Conservation (phyloP, 2,329 filamentous ascomycete genomes). For the Akanthomyces lecanii region DNA sequence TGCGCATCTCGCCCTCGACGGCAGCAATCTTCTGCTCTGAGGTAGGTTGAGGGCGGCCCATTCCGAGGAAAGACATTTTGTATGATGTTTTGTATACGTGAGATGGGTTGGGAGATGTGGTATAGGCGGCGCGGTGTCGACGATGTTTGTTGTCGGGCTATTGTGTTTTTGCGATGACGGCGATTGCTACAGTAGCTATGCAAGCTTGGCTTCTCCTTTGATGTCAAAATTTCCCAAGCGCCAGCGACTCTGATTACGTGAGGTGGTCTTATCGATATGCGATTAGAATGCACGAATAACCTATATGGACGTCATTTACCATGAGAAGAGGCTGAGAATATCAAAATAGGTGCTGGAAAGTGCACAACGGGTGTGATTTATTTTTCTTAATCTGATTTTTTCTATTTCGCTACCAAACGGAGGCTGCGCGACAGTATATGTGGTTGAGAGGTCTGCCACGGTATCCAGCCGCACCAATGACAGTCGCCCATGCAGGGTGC, state of each 20-base stretch:
- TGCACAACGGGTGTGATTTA: no score
- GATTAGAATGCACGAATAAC: background rate
- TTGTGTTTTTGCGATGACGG: conserved; percentile 5
- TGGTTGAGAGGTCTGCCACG: background rate
- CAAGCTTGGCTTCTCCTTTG: conserved; percentile 8
- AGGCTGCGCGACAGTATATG: no score
- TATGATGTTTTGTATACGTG: background rate
- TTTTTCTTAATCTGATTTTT: no score
- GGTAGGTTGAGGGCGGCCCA: conserved; percentile 71
- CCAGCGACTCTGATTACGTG: conserved; percentile 13
- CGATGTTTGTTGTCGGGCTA: background rate
- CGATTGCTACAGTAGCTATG: conserved; percentile 1
- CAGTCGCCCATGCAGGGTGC: background rate
- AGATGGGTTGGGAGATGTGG: background rate
- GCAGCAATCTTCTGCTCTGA: conserved; percentile 97
- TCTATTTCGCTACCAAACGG: no score
- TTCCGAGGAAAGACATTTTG: conserved; percentile 44
- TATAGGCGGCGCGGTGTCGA: background rate
- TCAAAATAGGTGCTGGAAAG: no score
- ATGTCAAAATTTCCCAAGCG: conserved; percentile 13
- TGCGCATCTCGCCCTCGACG: conserved; percentile 95
- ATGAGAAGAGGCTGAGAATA: no score
- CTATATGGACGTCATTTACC: background rate
- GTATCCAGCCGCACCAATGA: background rate
- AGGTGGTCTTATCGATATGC: conserved; percentile 15